phyloP scores from a whole-genome alignment of 192 early-diverging fungal genomes.

The Polychytrium aggregatum region DNA sequence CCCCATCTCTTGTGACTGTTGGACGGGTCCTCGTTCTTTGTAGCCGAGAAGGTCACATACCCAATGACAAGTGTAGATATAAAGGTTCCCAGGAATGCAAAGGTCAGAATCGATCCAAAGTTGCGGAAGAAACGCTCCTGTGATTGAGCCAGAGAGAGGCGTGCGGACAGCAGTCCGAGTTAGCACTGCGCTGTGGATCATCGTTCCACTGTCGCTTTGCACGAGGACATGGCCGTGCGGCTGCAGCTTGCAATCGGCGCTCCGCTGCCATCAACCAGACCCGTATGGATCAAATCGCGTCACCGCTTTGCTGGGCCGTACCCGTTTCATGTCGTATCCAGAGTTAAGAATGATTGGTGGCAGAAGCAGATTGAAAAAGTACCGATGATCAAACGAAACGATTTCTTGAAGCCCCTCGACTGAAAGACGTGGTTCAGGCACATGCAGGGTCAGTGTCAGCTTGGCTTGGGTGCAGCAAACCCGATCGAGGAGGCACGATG shows the following conservation, averaged over 20 bases:
- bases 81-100: conserved; percentile 88
- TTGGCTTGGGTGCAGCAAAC: too few relatives aligned
- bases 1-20: too few relatives aligned
- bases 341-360: conserved; percentile 97
- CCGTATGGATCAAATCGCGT: too few relatives aligned
- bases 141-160: too few relatives aligned
- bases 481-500: too few relatives aligned
- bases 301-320: conserved; percentile 10
- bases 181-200: too few relatives aligned
- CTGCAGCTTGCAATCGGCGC: too few relatives aligned
- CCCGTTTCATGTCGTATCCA: conserved; percentile 88
- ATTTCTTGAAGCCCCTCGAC: conserved; percentile 52
- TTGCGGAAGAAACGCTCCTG: conserved; percentile 76
- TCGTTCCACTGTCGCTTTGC: too few relatives aligned
- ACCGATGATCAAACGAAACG: conserved; percentile 80
- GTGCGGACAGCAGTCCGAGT: too few relatives aligned
- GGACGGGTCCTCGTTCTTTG: too few relatives aligned
- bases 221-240: neutral
- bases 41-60: conserved; percentile 16
- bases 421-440: neutral
- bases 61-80: conserved; percentile 86
- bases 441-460: too few relatives aligned
- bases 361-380: conserved; percentile 93
- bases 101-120: conserved; percentile 78
- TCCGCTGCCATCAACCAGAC: too few relatives aligned